Evolutionary conservation across 176 grass and related monocot species (phyloP).

Genomic region (Oryza nivara): DNA sequence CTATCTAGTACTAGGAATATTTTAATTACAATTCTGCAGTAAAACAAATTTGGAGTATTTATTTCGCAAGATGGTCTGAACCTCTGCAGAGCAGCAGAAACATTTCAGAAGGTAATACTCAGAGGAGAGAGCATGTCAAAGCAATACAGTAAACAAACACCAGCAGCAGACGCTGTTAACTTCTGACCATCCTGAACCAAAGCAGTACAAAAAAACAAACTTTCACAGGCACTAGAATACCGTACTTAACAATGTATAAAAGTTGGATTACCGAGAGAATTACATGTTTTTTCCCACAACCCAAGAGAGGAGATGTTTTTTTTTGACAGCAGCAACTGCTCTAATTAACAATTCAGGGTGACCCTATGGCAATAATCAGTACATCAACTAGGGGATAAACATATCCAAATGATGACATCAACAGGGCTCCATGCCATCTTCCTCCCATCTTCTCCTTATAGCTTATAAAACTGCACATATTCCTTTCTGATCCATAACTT

Average conservation of each 20-base stretch:
- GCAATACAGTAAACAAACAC: conserved; percentile 55
- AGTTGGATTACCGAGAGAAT: conserved; percentile 44
- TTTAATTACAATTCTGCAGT: background rate
- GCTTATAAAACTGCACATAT: conserved; percentile 36
- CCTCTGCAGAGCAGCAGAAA: conserved; percentile 22
- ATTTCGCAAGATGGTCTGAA: conserved; percentile 10
- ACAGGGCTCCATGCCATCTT: conserved; percentile 52
- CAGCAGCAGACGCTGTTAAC: conserved; percentile 45
- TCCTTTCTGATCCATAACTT: conserved; percentile 50
- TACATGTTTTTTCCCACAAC: conserved; percentile 10
- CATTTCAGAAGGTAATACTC: conserved; percentile 41
- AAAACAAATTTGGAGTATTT: conserved; percentile 1
- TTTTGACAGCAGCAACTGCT: conserved; percentile 14
- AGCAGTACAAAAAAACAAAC: conserved; percentile 56
- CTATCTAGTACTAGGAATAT: background rate
- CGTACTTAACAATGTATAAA: conserved; percentile 45
- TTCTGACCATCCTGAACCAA: conserved; percentile 36
- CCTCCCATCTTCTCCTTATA: conserved; percentile 54
- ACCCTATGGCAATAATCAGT: conserved; percentile 30
- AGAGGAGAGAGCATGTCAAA: conserved; percentile 38
- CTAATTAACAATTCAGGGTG: conserved; percentile 35
- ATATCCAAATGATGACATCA: conserved; percentile 56
- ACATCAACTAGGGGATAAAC: conserved; percentile 52
- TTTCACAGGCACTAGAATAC: conserved; percentile 53
- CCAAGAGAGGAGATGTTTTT: conserved; percentile 47